These are phyloP conservation scores for Triticum urartu DNA, from an alignment of 176 grass and related monocot species.

Conservation along the genomic window DNA sequence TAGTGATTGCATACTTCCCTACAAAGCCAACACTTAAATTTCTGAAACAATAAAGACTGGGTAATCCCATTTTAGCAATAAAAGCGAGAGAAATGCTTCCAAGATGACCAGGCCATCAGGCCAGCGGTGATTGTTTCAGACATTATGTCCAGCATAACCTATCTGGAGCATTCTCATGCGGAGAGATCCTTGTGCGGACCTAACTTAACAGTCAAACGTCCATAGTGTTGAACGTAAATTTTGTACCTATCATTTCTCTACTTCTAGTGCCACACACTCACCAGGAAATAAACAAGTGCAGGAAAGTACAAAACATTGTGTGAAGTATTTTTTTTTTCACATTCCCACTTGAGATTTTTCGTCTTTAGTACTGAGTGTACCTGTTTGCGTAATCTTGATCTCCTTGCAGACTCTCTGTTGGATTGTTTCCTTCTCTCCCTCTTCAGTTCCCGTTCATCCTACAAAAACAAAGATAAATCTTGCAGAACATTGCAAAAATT, in stretches of 20 bases:
- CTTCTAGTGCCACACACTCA: background rate
- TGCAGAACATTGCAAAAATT: background rate
- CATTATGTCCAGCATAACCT: background rate
- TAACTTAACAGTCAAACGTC: background rate
- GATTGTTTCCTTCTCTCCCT: slow-evolving; percentile 92
- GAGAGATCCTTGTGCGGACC: background rate
- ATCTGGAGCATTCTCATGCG: background rate
- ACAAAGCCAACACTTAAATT: background rate
- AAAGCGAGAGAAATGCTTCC: background rate
- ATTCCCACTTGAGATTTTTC: background rate
- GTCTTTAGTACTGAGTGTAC: slow-evolving; percentile 32
- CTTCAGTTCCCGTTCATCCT: slow-evolving; percentile 79
- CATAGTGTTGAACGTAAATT: background rate
- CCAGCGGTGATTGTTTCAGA: background rate
- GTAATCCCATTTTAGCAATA: background rate
- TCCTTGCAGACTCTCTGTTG: slow-evolving; percentile 87
- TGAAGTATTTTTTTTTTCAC: background rate
- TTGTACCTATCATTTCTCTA: background rate
- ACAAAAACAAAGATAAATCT: slow-evolving; percentile 30
- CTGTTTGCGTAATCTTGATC: slow-evolving; percentile 89
- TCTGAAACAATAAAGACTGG: background rate
- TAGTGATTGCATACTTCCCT: background rate
- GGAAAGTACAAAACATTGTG: background rate
- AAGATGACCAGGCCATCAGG: slow-evolving; percentile 3
- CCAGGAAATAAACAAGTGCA: background rate